A percentile compares a stretch with the other conserved stretches of the same genome.
These are phyloP conservation scores for Neonectria ditissima DNA, from an alignment of 2,329 filamentous ascomycete genomes.

Conservation along the genomic window DNA sequence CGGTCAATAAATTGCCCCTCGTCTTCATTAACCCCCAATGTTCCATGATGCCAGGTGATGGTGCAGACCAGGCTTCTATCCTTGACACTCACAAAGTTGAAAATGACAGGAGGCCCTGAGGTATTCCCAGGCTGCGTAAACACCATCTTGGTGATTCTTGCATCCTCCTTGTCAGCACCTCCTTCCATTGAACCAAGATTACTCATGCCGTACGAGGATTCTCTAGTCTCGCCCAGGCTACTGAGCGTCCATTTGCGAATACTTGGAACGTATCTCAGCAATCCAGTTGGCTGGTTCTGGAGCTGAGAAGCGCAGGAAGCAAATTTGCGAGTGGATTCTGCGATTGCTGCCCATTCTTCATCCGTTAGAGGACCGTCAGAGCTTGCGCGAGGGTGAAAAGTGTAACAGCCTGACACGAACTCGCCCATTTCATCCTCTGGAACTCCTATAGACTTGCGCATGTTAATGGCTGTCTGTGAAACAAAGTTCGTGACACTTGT, in stretches of 20 bases:
- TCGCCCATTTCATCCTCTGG: conserved; percentile 32
- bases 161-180: not conserved
- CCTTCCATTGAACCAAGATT: conserved; percentile 38
- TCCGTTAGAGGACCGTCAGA: conserved; percentile 27
- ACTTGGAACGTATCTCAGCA: conserved; percentile 39
- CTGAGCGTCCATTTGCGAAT: conserved; percentile 39
- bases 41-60: conserved; percentile 41
- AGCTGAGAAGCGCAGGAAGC: conserved; percentile 29
- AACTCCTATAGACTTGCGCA: conserved; percentile 38
- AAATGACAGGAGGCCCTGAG: conserved; percentile 32
- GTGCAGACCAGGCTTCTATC: conserved; percentile 38
- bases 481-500: conserved; percentile 40
- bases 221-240: conserved; percentile 37
- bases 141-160: conserved; percentile 34
- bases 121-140: conserved; percentile 42
- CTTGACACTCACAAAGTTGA: conserved; percentile 39
- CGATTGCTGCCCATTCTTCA: conserved; percentile 36
- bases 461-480: conserved; percentile 40
- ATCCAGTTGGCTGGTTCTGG: conserved; percentile 34
- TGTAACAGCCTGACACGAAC: conserved; percentile 35
- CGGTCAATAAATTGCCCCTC: conserved; percentile 36
- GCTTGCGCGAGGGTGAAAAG: conserved; percentile 20
- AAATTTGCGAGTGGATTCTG: conserved; percentile 28
- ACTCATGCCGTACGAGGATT: conserved; percentile 41
- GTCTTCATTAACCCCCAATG: conserved; percentile 34